Percentiles rank a stretch among this genome's conserved stretches.
These are phyloP conservation scores for Candida berthetii DNA, from an alignment of 805 yeast genomes.

Conservation along the genomic window DNA sequence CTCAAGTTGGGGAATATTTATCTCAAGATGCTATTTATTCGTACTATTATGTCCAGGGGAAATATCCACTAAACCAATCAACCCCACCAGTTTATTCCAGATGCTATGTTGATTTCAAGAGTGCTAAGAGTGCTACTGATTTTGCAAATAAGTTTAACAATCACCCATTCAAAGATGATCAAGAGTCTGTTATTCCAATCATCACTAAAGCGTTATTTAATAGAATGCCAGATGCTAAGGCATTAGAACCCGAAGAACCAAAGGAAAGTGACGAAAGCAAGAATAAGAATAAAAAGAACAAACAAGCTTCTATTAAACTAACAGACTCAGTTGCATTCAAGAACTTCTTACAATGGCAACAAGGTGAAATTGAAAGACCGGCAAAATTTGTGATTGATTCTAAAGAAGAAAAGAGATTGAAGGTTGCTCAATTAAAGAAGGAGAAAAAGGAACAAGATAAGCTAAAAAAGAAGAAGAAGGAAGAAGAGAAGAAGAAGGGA, in stretches of 20 bases:
- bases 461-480: not conserved
- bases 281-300: too few species aligned
- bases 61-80: slow-evolving; percentile 29
- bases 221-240: slow-evolving; percentile 18
- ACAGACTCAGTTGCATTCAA: slow-evolving; percentile 13
- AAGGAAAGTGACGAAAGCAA: not conserved
- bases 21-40: slow-evolving; percentile 8
- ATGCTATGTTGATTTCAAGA: slow-evolving; percentile 32
- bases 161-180: slow-evolving; percentile 12
- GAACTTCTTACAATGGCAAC: slow-evolving; percentile 13
- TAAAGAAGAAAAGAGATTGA: slow-evolving; percentile 3
- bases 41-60: slow-evolving; percentile 35
- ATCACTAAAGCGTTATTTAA: slow-evolving; percentile 28
- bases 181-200: slow-evolving; percentile 26
- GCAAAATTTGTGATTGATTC: not conserved
- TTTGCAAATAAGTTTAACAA: slow-evolving; percentile 21
- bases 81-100: slow-evolving; percentile 34
- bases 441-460: slow-evolving; percentile 2
- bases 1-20: slow-evolving; percentile 10
- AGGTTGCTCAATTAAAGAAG: slow-evolving; percentile 1
- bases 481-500: not conserved
- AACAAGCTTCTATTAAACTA: slow-evolving; percentile 3
- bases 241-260: not conserved
- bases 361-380: not conserved
- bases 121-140: slow-evolving; percentile 17